phyloP scores from a whole-genome alignment of 1,284 basidiomycete genomes.

The Lentinula novae-zelandiae region DNA sequence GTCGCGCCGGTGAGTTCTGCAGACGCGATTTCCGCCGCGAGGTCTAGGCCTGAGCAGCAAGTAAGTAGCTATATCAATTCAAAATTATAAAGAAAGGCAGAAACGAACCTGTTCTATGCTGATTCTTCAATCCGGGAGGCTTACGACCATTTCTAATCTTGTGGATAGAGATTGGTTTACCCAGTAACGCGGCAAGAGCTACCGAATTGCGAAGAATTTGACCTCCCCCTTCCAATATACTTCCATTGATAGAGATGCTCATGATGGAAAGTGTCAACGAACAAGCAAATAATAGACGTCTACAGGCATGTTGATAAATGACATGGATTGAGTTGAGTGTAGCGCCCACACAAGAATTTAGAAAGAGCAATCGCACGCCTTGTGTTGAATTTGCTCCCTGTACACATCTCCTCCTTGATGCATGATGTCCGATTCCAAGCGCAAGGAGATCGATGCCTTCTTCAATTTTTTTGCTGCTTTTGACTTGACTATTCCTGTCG shows the following conservation, averaged over 20 bases:
- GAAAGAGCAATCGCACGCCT: not conserved
- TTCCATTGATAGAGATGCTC: constrained; percentile 1
- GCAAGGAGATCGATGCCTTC: constrained; percentile 72
- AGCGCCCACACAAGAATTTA: not conserved
- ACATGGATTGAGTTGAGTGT: too few species aligned
- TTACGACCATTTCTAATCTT: constrained; percentile 55
- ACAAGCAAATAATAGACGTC: not conserved
- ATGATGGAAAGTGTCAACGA: not conserved
- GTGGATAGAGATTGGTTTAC: constrained; percentile 51
- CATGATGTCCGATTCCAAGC: constrained; percentile 44
- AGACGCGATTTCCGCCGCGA: constrained; percentile 55
- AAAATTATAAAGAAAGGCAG: constrained; percentile 2
- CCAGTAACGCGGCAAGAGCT: constrained; percentile 55
- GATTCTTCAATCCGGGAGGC: constrained; percentile 61
- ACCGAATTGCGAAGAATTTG: constrained; percentile 68
- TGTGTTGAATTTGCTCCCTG: not conserved
- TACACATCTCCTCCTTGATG: not conserved
- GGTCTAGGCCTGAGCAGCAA: constrained; percentile 46
- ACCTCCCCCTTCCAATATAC: constrained; percentile 55
- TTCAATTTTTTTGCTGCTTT: constrained; percentile 77
- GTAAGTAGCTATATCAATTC: not conserved
- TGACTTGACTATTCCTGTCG: constrained; percentile 56
- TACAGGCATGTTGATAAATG: too few species aligned
- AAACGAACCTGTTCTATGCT: constrained; percentile 60
- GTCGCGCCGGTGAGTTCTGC: constrained; percentile 48